Base-by-base conservation (phyloP, 2,329 filamentous ascomycete genomes). In the Diatrype stigma region DNA sequence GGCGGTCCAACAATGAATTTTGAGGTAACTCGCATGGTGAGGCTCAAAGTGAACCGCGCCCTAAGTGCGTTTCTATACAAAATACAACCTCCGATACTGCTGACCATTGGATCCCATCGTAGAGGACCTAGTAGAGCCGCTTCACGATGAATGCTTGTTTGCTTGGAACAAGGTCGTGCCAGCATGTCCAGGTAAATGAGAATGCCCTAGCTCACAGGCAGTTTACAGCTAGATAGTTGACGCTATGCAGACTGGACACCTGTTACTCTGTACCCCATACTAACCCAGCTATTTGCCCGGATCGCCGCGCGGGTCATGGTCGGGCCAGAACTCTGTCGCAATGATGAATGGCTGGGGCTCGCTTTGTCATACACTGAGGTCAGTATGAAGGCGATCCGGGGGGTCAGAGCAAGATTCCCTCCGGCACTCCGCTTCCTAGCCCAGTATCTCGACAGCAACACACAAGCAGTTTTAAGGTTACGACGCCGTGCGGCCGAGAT, bases 231-330 rank as follows among this genome's bases (percentile, higher is more conserved):
- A 19, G 35, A 10, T 10, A 17, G 17, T 19, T 38, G 17, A 35
- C 8, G 35, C 22, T 30, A 30, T 19, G 12, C 58, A 60, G 37
- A 53, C 37, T 44, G 46, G 50, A 52, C 46, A n/a, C n/a, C 40
- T 26, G 16, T 52, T 22, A 8, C 26, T 1, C 32, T 28, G 2
- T 37, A 17, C 16, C 50, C 38, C n/a, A 40, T 45, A 37, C 23
- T 52, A 7, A 32, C 23, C 19, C 40, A 48, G 32, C 42, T 52
- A 30, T 52, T 56, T 40, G 35, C 54, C 6, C 49, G 51, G 10
- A 50, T 48, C 16, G 32, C 48, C n/a, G 51, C 51, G 6, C 51
- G 49, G 35, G 42, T 54, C 11, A 47, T 54, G 42, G 52, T 56
- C 3, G 52, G 52, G 5, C 47, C 52, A 10, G 42, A 44, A 26